Percentiles rank a stretch among this genome's conserved stretches.
Evolutionary conservation across 805 yeast species (phyloP).

Genomic region (Candida koratica): DNA sequence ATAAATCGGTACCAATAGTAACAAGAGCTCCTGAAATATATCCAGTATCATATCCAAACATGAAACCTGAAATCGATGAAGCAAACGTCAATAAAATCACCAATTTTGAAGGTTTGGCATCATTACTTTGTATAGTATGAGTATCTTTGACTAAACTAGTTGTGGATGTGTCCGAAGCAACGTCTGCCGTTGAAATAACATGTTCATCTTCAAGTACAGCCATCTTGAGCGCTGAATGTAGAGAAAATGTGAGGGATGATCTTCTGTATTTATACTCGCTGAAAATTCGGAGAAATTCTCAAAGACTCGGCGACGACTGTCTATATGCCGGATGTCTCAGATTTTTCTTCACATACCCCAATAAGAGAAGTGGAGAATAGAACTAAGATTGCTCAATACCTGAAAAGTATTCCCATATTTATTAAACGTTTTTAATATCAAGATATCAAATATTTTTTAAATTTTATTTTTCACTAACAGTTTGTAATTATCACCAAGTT

Average conservation of each 20-base stretch:
- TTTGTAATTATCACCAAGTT: too few relatives aligned
- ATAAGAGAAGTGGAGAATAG: neutral
- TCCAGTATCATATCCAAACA: slow-evolving; percentile 98
- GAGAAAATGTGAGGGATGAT: slow-evolving; percentile 1
- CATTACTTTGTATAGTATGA: slow-evolving; percentile 3
- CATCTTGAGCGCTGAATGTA: neutral
- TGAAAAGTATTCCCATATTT: too few relatives aligned
- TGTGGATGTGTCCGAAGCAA: slow-evolving; percentile 4
- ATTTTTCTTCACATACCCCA: neutral
- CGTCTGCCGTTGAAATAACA: slow-evolving; percentile 1
- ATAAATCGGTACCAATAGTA: slow-evolving; percentile 72
- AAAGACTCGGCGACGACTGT: slow-evolving; percentile 6
- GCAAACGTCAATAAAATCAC: slow-evolving; percentile 67
- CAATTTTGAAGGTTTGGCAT: slow-evolving; percentile 49
- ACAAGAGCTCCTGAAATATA: slow-evolving; percentile 93
- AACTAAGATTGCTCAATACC: too few relatives aligned
- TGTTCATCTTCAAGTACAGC: slow-evolving; percentile 2
- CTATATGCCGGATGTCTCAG: slow-evolving; percentile 2
- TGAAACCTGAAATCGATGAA: slow-evolving; percentile 88
- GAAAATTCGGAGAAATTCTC: slow-evolving; percentile 2
- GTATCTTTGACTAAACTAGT: slow-evolving; percentile 7
- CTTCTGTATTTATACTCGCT: slow-evolving; percentile 4
- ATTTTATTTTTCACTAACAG: too few relatives aligned
- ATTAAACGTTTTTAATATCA: too few relatives aligned
- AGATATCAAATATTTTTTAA: too few relatives aligned